phyloP scores from a whole-genome alignment of 345 rosid species.

The Eutrema yunnanense region DNA sequence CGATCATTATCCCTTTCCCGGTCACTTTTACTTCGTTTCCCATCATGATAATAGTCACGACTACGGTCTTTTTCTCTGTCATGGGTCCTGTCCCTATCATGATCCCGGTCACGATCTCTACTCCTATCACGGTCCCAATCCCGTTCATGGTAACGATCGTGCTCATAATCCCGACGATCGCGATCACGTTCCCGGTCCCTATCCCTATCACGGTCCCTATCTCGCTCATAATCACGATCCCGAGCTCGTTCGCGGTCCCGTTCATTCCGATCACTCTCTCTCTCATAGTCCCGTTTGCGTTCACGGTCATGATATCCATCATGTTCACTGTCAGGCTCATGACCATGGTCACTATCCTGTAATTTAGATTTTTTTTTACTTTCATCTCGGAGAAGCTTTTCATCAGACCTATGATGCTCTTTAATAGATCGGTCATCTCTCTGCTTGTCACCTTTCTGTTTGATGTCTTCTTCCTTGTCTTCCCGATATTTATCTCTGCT shows the following conservation, averaged over 20 bases:
- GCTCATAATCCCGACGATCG: constrained; percentile 34
- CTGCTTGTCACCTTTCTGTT: constrained; percentile 52
- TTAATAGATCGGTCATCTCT: constrained; percentile 56
- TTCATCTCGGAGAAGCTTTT: constrained; percentile 48
- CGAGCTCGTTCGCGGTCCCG: constrained; percentile 31
- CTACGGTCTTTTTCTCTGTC: constrained; percentile 40
- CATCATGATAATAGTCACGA: constrained; percentile 36
- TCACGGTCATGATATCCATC: constrained; percentile 29
- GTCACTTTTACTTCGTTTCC: constrained; percentile 32
- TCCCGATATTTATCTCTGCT: constrained; percentile 50
- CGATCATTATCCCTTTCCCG: constrained; percentile 39
- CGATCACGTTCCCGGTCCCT: constrained; percentile 27
- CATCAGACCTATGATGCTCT: constrained; percentile 56
- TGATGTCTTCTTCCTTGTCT: constrained; percentile 59
- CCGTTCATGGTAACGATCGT: constrained; percentile 31
- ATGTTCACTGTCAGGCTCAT: constrained; percentile 34
- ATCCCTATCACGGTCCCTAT: constrained; percentile 27
- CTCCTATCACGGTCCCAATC: constrained; percentile 29
- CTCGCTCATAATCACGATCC: constrained; percentile 40
- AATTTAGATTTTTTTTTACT: constrained; percentile 61
- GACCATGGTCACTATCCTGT: constrained; percentile 42
- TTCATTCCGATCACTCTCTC: constrained; percentile 28
- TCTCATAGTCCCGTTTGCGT: constrained; percentile 18
- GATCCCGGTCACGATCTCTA: constrained; percentile 37
- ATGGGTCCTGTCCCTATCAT: constrained; percentile 33